Conservation (phyloP, 2,329 filamentous ascomycete genomes). For the Basipetospora chlamydospora region DNA sequence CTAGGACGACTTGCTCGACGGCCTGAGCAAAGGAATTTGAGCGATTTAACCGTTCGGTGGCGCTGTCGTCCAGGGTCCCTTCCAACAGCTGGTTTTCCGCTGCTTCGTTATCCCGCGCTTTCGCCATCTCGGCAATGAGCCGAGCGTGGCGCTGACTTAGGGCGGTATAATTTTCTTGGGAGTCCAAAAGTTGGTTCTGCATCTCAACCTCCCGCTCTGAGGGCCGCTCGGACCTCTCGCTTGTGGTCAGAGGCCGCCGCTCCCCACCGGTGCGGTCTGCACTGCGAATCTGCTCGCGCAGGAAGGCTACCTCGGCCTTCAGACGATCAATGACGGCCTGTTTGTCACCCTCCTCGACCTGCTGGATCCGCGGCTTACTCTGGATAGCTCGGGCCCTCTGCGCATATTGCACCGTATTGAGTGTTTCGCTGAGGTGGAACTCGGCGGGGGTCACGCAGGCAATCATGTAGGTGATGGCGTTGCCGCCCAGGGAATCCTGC, state of each 20-base stretch:
- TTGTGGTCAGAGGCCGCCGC: slow-evolving; percentile 38
- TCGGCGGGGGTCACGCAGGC: slow-evolving; percentile 94
- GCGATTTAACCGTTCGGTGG: slow-evolving; percentile 76
- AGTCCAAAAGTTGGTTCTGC: slow-evolving; percentile 83
- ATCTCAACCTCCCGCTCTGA: slow-evolving; percentile 79
- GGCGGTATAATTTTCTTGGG: slow-evolving; percentile 87
- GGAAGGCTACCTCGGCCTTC: slow-evolving; percentile 82
- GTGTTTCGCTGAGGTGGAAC: slow-evolving; percentile 91
- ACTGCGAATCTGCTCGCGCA: slow-evolving; percentile 84
- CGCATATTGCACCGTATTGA: slow-evolving; percentile 96
- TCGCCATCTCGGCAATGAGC: slow-evolving; percentile 84
- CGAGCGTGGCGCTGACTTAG: slow-evolving; percentile 90
- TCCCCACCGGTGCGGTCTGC: slow-evolving; percentile 51
- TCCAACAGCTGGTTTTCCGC: slow-evolving; percentile 33
- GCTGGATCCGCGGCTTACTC: slow-evolving; percentile 92
- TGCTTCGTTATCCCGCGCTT: slow-evolving; percentile 50
- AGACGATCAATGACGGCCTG: slow-evolving; percentile 85
- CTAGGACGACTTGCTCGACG: slow-evolving; percentile 87
- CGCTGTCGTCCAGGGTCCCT: slow-evolving; percentile 53
- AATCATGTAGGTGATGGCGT: slow-evolving; percentile 98
- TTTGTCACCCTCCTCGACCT: slow-evolving; percentile 78
- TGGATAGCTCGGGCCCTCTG: slow-evolving; percentile 93
- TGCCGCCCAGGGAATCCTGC: slow-evolving; percentile 91
- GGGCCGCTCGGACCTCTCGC: slow-evolving; percentile 62
- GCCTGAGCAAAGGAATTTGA: slow-evolving; percentile 94